Percentiles rank a stretch among this genome's conserved stretches.
These are phyloP conservation scores for Vararia minispora DNA, from an alignment of 768 basidiomycete genomes.

Conservation along the genomic window DNA sequence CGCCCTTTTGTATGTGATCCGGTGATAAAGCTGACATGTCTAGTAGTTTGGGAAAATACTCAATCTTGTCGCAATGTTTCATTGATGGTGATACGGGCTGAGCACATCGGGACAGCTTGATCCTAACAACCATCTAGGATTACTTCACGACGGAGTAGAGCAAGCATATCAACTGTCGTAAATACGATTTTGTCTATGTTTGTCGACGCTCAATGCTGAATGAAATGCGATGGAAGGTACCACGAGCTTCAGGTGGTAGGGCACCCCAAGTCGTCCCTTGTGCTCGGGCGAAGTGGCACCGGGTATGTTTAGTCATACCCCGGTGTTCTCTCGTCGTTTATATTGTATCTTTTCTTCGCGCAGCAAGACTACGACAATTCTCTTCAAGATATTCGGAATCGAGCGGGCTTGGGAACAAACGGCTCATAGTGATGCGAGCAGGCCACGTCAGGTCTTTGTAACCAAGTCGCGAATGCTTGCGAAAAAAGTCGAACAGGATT, in stretches of 20 bases:
- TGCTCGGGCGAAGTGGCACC: conserved; percentile 50
- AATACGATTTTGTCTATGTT: no score
- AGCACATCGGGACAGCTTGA: no score
- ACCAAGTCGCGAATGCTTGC: conserved; percentile 60
- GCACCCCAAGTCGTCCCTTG: conserved; percentile 7
- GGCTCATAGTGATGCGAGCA: conserved; percentile 22
- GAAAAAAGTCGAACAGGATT: conserved; percentile 62
- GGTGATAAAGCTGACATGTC: no score
- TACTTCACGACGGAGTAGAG: no score
- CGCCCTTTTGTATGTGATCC: no score
- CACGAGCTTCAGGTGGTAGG: conserved; percentile 11
- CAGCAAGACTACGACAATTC: conserved; percentile 69
- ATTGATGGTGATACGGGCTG: no score
- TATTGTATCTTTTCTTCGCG: no score
- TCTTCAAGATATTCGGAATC: conserved; percentile 65
- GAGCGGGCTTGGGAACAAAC: conserved; percentile 41
- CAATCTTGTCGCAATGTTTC: no score
- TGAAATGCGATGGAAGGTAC: conserved; percentile 2
- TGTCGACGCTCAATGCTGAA: no score
- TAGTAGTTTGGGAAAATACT: conserved; percentile 13
- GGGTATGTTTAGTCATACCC: conserved; percentile 31
- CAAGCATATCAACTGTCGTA: no score
- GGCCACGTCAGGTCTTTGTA: conserved; percentile 60
- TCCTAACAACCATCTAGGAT: no score
- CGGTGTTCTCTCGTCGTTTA: no score